Conservation (phyloP, 78 protist species). For the Dictyostelium brefeldianum region DNA sequence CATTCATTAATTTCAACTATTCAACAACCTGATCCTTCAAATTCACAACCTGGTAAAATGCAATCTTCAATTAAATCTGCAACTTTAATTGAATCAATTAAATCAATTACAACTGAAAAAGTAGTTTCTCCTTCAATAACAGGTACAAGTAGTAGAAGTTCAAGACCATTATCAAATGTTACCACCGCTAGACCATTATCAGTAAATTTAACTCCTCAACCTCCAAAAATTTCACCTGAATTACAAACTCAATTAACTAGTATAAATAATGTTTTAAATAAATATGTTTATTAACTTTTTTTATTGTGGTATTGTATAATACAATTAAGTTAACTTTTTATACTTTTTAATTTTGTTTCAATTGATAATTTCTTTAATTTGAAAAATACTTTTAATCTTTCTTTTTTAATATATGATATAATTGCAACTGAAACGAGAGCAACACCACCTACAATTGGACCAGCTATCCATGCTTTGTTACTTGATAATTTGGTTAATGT, state of each 20-base stretch:
- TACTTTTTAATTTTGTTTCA: neutral
- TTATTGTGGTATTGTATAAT: too few relatives aligned
- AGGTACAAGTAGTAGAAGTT: neutral
- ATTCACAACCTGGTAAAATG: slow-evolving; percentile 40
- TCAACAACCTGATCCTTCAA: slow-evolving; percentile 71
- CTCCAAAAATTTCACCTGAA: neutral
- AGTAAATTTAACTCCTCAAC: neutral
- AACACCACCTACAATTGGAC: neutral
- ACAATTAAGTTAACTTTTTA: too few relatives aligned
- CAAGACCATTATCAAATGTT: neutral
- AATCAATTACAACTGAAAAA: slow-evolving; percentile 21
- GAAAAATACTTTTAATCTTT: neutral
- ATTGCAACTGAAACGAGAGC: neutral
- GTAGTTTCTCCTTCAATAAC: neutral
- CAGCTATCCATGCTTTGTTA: neutral
- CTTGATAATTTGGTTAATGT: neutral
- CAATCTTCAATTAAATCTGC: slow-evolving; percentile 47
- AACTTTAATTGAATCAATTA: slow-evolving; percentile 16
- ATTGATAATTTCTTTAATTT: neutral
- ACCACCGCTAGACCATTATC: neutral
- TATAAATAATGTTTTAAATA: slow-evolving; percentile 49
- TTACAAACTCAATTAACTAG: slow-evolving; percentile 24
- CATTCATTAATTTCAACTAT: slow-evolving; percentile 55
- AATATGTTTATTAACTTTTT: slow-evolving; percentile 45
- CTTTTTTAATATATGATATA: neutral